Percentiles rank a stretch among this genome's conserved stretches.
Conservation (phyloP, 23 red algal species). For the Gracilaria domingensis region DNA sequence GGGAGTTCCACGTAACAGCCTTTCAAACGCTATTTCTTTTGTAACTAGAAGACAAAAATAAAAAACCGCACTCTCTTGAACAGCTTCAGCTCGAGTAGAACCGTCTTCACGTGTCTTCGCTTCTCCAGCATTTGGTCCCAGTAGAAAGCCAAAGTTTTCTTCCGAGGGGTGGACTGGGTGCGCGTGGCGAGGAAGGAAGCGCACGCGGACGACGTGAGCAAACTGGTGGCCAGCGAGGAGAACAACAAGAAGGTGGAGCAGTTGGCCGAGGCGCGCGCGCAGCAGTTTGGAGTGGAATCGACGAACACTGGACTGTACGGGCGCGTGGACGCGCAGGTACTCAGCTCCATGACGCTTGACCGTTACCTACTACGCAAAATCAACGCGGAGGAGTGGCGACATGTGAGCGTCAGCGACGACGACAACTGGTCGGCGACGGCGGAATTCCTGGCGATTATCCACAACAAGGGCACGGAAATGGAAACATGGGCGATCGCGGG, state of each 20-base stretch:
- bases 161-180: slow-evolving; percentile 87
- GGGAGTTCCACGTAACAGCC: no score
- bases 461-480: no score
- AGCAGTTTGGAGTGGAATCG: slow-evolving; percentile 32
- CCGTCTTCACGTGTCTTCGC: neutral
- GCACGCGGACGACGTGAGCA: neutral
- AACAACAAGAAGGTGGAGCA: slow-evolving; percentile 33
- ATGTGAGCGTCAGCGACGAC: slow-evolving; percentile 75
- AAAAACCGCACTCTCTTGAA: no score
- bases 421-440: slow-evolving; percentile 51
- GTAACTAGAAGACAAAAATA: no score
- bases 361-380: no score
- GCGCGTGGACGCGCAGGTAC: slow-evolving; percentile 34
- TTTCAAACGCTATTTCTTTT: no score
- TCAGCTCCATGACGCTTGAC: no score
- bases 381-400: slow-evolving; percentile 74
- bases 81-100: no score
- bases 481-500: no score
- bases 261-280: slow-evolving; percentile 35
- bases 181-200: slow-evolving; percentile 14
- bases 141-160: no score
- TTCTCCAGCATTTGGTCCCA: neutral
- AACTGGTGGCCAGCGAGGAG: neutral
- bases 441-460: slow-evolving; percentile 47
- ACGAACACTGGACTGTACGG: neutral